Conservation (phyloP, 2,329 filamentous ascomycete species). For the Curvularia eragrostidis region DNA sequence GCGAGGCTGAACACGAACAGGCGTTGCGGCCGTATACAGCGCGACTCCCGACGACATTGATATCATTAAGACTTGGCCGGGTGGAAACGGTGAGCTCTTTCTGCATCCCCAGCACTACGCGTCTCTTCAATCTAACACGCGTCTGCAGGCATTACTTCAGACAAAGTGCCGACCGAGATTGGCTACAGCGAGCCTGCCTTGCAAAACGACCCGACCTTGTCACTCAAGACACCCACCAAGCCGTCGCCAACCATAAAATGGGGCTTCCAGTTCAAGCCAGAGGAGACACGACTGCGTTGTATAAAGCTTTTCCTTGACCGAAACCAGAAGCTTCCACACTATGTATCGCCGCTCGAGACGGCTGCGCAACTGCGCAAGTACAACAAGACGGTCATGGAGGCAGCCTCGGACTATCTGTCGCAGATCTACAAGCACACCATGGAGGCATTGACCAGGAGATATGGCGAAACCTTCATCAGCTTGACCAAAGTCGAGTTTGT, state of each 20-base stretch:
- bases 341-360: conserved; percentile 78
- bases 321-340: conserved; percentile 80
- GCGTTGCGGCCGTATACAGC: conserved; percentile 75
- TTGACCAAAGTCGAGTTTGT: conserved; percentile 79
- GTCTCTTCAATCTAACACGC: conserved; percentile 17
- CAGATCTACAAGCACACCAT: conserved; percentile 80
- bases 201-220: conserved; percentile 23
- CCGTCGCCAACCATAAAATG: conserved; percentile 62
- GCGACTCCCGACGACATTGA: conserved; percentile 80
- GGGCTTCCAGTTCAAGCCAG: conserved; percentile 83
- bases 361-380: conserved; percentile 76
- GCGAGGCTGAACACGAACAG: conserved; percentile 41
- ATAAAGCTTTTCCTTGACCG: conserved; percentile 86
- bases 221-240: conserved; percentile 29
- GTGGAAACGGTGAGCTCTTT: conserved; percentile 67
- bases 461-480: conserved; percentile 79
- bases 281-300: conserved; percentile 76
- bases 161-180: conserved; percentile 84
- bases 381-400: conserved; percentile 79
- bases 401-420: conserved; percentile 79
- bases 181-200: conserved; percentile 54
- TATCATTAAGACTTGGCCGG: conserved; percentile 83
- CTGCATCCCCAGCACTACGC: neutral
- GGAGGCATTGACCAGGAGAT: conserved; percentile 75
- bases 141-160: conserved; percentile 70